Evolutionary conservation across 148 eudicot species (phyloP).

Genomic region (Linanthus parryae): DNA sequence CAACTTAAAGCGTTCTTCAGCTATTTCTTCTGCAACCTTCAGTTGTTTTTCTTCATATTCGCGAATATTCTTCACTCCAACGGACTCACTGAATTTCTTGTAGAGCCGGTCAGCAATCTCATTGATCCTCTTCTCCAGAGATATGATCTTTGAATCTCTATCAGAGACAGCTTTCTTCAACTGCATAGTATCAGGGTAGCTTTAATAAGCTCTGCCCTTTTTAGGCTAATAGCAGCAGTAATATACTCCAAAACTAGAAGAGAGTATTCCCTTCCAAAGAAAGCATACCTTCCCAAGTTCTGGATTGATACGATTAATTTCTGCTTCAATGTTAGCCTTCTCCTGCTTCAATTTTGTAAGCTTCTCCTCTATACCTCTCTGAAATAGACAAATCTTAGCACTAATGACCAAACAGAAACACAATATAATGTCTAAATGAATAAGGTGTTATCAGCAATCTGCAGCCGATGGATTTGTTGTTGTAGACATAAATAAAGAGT

Average conservation of each 20-base stretch:
- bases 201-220: too few species aligned
- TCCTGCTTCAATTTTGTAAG: slow-evolving; percentile 62
- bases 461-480: neutral
- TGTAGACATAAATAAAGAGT: neutral
- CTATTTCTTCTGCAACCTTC: slow-evolving; percentile 62
- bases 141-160: slow-evolving; percentile 53
- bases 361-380: slow-evolving; percentile 81
- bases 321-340: slow-evolving; percentile 50
- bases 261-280: neutral
- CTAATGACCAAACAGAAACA: slow-evolving; percentile 2
- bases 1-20: slow-evolving; percentile 73
- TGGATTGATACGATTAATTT: slow-evolving; percentile 60
- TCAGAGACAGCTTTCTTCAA: slow-evolving; percentile 33
- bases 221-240: too few species aligned
- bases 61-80: slow-evolving; percentile 84
- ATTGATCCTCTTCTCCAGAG: slow-evolving; percentile 77
- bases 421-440: neutral
- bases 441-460: neutral
- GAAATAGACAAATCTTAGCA: slow-evolving; percentile 20
- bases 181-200: too few species aligned
- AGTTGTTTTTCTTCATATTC: slow-evolving; percentile 96
- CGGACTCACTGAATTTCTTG: slow-evolving; percentile 76
- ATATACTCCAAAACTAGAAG: too few species aligned
- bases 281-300: slow-evolving; percentile 54
- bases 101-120: slow-evolving; percentile 70